Conservation (phyloP, 176 grass and related monocot species). For the Otatea glauca region DNA sequence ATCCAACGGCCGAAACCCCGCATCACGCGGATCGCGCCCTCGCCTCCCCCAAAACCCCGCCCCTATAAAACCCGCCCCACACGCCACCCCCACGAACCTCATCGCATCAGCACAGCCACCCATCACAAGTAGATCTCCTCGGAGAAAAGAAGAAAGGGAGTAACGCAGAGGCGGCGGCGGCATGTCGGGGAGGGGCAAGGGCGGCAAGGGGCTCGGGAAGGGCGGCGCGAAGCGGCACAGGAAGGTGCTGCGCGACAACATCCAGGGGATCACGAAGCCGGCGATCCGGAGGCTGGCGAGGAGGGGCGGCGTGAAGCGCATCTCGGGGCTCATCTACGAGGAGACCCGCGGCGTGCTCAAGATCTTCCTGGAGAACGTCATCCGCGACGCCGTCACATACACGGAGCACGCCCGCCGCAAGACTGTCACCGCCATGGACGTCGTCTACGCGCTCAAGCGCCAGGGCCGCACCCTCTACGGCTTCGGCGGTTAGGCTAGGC, state of each 20-base stretch:
- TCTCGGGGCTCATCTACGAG: constrained; percentile 91
- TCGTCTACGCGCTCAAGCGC: constrained; percentile 93
- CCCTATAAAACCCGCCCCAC: constrained; percentile 12
- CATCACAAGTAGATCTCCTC: background rate
- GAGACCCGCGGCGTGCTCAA: constrained; percentile 96
- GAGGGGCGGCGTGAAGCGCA: constrained; percentile 92
- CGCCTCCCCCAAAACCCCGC: background rate
- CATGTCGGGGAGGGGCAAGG: constrained; percentile 92
- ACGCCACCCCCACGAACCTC: background rate
- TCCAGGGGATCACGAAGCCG: constrained; percentile 96
- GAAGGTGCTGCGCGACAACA: constrained; percentile 95
- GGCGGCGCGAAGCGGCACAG: constrained; percentile 85
- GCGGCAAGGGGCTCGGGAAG: constrained; percentile 87
- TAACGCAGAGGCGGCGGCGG: background rate
- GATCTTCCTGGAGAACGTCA: constrained; percentile 99
- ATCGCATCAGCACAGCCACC: background rate
- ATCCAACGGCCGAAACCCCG: background rate
- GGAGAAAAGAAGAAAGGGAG: background rate
- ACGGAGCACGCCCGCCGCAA: constrained; percentile 92
- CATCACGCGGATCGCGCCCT: constrained; percentile 53
- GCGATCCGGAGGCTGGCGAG: constrained; percentile 76
- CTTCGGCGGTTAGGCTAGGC: constrained; percentile 58
- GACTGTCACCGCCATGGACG: constrained; percentile 95
- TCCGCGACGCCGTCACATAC: constrained; percentile 96
- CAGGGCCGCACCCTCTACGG: constrained; percentile 94